Percentiles rank a stretch among this genome's conserved stretches.
These are phyloP conservation scores for Pichia exigua DNA, from an alignment of 805 yeast species.

Conservation along the genomic window DNA sequence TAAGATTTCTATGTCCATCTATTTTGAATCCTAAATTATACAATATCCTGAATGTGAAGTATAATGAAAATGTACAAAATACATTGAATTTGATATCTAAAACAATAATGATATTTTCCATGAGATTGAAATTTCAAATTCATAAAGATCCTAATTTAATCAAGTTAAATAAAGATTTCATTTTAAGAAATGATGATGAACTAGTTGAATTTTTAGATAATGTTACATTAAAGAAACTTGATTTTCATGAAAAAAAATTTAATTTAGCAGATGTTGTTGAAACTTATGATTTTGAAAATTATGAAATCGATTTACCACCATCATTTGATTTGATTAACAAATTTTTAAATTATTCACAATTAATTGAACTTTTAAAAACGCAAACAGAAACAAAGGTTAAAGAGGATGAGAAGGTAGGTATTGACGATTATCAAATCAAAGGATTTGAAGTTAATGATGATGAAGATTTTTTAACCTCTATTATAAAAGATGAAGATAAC, in stretches of 20 bases:
- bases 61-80: slow-evolving; percentile 63
- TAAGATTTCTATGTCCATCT: slow-evolving; percentile 86
- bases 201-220: slow-evolving; percentile 63
- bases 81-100: slow-evolving; percentile 80
- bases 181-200: slow-evolving; percentile 48
- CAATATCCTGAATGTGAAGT: slow-evolving; percentile 61
- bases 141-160: slow-evolving; percentile 79
- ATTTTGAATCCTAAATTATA: slow-evolving; percentile 83
- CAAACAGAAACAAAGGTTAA: slow-evolving; percentile 8
- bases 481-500: slow-evolving; percentile 23
- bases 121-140: slow-evolving; percentile 60
- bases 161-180: slow-evolving; percentile 56
- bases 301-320: slow-evolving; percentile 45
- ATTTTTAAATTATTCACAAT: slow-evolving; percentile 50
- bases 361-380: slow-evolving; percentile 28
- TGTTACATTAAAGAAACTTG: slow-evolving; percentile 62
- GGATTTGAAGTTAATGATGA: slow-evolving; percentile 51
- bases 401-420: slow-evolving; percentile 8
- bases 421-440: slow-evolving; percentile 22
- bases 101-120: slow-evolving; percentile 69
- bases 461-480: slow-evolving; percentile 47
- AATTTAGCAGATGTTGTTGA: slow-evolving; percentile 41
- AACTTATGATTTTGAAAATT: background rate
- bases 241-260: slow-evolving; percentile 47
- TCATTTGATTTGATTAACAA: slow-evolving; percentile 66